These are phyloP conservation scores for Moelleriella libera DNA, from an alignment of 2,329 filamentous ascomycete species.

Conservation along the genomic window DNA sequence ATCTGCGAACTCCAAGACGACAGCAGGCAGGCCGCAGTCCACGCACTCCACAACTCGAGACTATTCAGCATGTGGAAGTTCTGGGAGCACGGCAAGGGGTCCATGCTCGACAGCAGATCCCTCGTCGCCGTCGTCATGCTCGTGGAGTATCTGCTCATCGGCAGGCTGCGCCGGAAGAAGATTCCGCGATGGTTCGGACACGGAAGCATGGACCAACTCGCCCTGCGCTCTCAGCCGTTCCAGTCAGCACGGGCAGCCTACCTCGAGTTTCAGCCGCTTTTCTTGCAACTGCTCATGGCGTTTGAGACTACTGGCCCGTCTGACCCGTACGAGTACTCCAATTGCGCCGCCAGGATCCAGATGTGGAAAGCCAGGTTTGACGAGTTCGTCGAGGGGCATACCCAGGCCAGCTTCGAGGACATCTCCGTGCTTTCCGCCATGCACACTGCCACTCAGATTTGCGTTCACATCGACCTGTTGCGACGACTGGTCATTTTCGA, in stretches of 20 bases:
- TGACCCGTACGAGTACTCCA: background rate
- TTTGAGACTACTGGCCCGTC: background rate
- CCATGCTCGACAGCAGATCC: background rate
- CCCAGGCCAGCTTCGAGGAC: background rate
- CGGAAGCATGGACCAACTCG: background rate
- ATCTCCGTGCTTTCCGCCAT: background rate
- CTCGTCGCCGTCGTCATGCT: constrained; percentile 6
- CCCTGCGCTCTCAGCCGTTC: background rate
- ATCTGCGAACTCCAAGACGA: constrained; percentile 6
- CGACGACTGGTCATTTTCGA: background rate
- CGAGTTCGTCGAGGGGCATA: background rate
- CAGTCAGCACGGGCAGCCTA: background rate
- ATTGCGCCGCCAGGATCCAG: background rate
- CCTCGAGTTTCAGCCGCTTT: constrained; percentile 1
- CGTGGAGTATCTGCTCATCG: constrained; percentile 3
- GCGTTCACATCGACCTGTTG: background rate
- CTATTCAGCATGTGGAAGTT: constrained; percentile 6
- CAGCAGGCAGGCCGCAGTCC: constrained; percentile 4
- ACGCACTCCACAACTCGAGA: constrained; percentile 3
- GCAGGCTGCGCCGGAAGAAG: background rate
- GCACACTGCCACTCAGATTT: background rate
- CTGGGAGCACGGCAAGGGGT: constrained; percentile 2
- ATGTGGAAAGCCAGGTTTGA: background rate
- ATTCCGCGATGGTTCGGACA: background rate
- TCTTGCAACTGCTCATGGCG: background rate